Percentiles rank a stretch among this genome's conserved stretches.
phyloP scores from a whole-genome alignment of 1,284 basidiomycete species.

The Rhodotorula sp. region DNA sequence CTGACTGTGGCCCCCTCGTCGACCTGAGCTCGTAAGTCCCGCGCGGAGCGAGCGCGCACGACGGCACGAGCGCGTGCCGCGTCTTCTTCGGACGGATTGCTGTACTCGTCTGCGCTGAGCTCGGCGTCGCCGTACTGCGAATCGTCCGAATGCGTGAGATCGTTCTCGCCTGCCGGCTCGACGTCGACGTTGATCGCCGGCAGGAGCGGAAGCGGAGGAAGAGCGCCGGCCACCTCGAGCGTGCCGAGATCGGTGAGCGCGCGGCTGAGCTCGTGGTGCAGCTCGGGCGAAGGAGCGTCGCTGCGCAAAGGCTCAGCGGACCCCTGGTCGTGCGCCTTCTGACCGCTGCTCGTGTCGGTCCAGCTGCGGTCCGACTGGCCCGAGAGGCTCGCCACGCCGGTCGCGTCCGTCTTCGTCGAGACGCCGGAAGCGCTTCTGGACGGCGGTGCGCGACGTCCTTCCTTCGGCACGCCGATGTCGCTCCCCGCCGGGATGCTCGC shows the following conservation, averaged over 20 bases:
- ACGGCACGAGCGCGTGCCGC: background rate
- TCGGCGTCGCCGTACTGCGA: constrained; percentile 22
- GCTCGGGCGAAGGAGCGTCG: background rate
- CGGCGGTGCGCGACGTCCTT: background rate
- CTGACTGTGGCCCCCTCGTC: too few species aligned
- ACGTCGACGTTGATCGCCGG: background rate
- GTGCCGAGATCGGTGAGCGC: constrained; percentile 6
- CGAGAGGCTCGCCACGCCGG: constrained; percentile 16
- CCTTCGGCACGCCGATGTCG: background rate
- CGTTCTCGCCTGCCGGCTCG: background rate
- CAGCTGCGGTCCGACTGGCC: constrained; percentile 11
- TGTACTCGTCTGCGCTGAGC: background rate
- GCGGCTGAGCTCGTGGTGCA: background rate
- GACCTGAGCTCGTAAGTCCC: background rate
- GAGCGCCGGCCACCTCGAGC: background rate
- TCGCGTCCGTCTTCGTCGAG: constrained; percentile 20
- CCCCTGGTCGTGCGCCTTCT: background rate
- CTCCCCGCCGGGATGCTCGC: too few species aligned
- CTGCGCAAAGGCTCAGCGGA: background rate
- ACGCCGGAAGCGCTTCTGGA: constrained; percentile 12
- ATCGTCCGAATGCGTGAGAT: constrained; percentile 4
- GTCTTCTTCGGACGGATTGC: background rate
- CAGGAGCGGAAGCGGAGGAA: background rate
- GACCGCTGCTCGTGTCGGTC: background rate
- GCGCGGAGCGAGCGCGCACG: background rate